Evolutionary conservation across 2,329 filamentous ascomycete species (phyloP).

Genomic region (Ophiostoma sp.): DNA sequence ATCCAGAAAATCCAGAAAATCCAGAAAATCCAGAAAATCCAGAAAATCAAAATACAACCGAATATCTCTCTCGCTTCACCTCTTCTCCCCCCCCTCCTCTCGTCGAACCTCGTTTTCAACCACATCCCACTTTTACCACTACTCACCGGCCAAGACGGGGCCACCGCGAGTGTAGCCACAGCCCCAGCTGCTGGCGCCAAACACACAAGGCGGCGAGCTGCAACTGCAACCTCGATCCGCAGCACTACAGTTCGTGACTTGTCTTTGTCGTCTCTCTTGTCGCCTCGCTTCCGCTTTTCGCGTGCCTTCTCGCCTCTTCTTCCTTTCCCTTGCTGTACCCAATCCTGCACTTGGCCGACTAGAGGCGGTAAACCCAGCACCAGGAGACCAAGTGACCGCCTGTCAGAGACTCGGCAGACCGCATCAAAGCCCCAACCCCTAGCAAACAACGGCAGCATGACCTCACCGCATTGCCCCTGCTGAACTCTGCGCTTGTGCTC

Average conservation of each 20-base stretch:
- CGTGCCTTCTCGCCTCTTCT: background rate
- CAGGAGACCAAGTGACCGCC: background rate
- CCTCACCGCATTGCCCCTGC: constrained; percentile 12
- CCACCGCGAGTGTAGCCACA: background rate
- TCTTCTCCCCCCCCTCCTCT: background rate
- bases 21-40: too few relatives aligned
- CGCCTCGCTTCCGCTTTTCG: background rate
- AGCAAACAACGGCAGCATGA: constrained; percentile 13
- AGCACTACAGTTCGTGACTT: background rate
- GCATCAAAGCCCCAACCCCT: background rate
- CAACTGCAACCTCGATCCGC: constrained; percentile 9
- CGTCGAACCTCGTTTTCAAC: background rate
- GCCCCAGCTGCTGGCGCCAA: constrained; percentile 4
- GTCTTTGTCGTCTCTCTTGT: constrained; percentile 3
- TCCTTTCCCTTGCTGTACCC: background rate
- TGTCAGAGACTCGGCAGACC: background rate
- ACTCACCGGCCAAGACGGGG: background rate
- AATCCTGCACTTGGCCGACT: background rate
- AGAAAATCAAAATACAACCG: too few relatives aligned
- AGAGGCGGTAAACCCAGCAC: background rate
- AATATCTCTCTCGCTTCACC: background rate
- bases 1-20: too few relatives aligned
- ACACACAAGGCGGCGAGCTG: constrained; percentile 1
- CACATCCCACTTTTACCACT: background rate
- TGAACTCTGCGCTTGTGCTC: constrained; percentile 6